phyloP scores from a whole-genome alignment of 192 early-diverging fungal genomes.

The Coemansia sp. region DNA sequence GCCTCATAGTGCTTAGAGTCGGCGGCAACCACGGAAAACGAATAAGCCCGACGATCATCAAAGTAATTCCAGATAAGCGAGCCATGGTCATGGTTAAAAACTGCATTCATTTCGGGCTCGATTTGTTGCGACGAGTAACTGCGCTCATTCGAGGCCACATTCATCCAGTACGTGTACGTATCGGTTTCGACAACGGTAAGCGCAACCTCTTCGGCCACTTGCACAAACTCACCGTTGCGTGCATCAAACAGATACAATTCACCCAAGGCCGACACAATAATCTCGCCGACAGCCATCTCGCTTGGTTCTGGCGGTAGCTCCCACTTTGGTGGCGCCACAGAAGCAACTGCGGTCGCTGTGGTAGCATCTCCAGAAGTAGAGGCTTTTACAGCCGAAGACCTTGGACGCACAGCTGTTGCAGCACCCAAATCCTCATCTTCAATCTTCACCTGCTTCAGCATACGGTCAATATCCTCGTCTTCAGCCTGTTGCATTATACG shows the following conservation, averaged over 20 bases:
- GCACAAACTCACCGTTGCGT: constrained; percentile 55
- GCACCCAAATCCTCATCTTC: constrained; percentile 25
- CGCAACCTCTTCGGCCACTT: constrained; percentile 51
- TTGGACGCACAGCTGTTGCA: constrained; percentile 10
- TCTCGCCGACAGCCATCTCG: constrained; percentile 49
- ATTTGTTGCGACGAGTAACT: constrained; percentile 59
- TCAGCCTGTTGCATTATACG: constrained; percentile 31
- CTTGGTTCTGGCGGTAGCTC: constrained; percentile 33
- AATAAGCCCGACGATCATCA: constrained; percentile 61
- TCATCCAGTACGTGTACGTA: constrained; percentile 57
- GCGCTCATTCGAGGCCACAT: constrained; percentile 51
- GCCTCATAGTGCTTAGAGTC: constrained; percentile 53
- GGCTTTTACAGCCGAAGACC: constrained; percentile 4
- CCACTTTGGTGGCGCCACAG: constrained; percentile 9
- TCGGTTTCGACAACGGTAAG: constrained; percentile 40
- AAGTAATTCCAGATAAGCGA: constrained; percentile 86
- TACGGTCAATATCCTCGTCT: constrained; percentile 35
- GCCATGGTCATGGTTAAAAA: constrained; percentile 66
- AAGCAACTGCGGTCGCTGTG: constrained; percentile 4
- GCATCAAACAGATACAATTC: constrained; percentile 70
- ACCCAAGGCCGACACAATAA: constrained; percentile 52
- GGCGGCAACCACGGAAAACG: constrained; percentile 71
- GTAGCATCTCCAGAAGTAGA: background rate
- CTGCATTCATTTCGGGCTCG: constrained; percentile 73
- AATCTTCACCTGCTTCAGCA: constrained; percentile 40